Evolutionary conservation across 139 green algal species (phyloP).

Genomic region (Closterium sp.): DNA sequence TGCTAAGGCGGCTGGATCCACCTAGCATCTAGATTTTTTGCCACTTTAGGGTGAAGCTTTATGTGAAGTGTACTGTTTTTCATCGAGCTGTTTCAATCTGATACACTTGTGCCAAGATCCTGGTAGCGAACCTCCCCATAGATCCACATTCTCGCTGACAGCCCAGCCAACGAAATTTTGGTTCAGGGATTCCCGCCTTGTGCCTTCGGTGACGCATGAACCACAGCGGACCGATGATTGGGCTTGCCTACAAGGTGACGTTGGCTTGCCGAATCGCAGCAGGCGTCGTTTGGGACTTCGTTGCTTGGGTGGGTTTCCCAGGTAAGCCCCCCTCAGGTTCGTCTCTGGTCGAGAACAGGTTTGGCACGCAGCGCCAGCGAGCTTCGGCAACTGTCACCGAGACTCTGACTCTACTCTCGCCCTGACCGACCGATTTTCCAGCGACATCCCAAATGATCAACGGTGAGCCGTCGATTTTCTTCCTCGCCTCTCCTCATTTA

Average conservation of each 20-base stretch:
- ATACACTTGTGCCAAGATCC: background rate
- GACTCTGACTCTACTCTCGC: background rate
- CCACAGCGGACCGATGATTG: background rate
- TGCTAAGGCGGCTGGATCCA: conserved; percentile 30
- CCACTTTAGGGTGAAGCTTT: background rate
- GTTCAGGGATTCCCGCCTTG: background rate
- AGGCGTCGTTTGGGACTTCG: background rate
- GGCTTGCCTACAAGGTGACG: background rate
- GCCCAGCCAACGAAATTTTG: background rate
- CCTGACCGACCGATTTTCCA: background rate
- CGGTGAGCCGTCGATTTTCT: background rate
- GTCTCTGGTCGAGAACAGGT: background rate
- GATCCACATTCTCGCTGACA: background rate
- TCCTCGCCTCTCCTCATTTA: background rate
- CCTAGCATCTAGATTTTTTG: background rate
- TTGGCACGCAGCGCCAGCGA: background rate
- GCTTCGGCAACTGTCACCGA: background rate
- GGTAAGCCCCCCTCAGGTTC: background rate
- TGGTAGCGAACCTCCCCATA: background rate
- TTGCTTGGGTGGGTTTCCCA: background rate
- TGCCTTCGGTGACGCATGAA: background rate
- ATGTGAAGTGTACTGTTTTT: background rate
- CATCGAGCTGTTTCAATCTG: background rate
- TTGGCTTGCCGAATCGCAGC: background rate
- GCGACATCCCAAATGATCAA: background rate